Evolutionary conservation across 2,329 filamentous ascomycete species (phyloP).

Genomic region (Fusarium protoensiforme): DNA sequence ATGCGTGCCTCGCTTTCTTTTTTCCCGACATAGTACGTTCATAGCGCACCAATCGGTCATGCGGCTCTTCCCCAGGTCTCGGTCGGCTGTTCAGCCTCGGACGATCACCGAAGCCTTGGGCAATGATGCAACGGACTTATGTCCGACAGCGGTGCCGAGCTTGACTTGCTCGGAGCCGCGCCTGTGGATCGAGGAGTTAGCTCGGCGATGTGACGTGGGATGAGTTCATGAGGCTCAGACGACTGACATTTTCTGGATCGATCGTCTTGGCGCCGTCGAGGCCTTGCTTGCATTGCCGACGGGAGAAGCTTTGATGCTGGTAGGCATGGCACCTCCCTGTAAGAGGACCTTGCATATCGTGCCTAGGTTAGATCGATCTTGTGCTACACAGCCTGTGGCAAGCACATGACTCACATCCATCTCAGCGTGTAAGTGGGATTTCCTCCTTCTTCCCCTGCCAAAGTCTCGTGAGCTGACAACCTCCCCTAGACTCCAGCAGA

Average conservation of each 20-base stretch:
- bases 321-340: neutral
- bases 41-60: conserved; percentile 15
- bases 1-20: neutral
- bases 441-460: neutral
- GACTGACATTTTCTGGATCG: neutral
- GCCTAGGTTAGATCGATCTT: neutral
- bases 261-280: neutral
- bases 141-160: conserved; percentile 12
- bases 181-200: neutral
- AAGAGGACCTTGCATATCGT: neutral
- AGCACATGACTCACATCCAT: neutral
- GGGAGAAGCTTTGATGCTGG: neutral
- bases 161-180: conserved; percentile 4
- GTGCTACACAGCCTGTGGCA: neutral
- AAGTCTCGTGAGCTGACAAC: neutral
- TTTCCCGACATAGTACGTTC: neutral
- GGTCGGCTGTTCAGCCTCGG: conserved; percentile 22
- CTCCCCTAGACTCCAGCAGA: neutral
- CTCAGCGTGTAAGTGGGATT: neutral
- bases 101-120: conserved; percentile 17
- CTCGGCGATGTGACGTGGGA: conserved; percentile 7
- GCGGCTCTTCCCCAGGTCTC: conserved; percentile 14
- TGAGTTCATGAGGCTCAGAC: neutral
- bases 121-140: neutral
- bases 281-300: neutral